phyloP scores from a whole-genome alignment of 768 basidiomycete genomes.

The Mrakia gelida region DNA sequence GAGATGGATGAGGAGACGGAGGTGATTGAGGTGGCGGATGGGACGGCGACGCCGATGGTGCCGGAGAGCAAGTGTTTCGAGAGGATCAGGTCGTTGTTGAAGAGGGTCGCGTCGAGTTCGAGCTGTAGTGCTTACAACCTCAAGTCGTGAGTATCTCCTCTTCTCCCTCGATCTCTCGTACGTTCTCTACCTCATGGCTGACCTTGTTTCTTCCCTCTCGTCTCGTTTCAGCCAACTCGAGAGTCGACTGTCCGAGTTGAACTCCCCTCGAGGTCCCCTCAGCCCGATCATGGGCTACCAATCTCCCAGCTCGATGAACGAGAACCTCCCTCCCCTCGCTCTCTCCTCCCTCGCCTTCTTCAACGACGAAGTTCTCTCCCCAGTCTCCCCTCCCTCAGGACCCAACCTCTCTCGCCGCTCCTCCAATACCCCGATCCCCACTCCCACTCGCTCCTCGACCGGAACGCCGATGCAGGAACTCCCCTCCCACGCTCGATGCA shows the following conservation, averaged over 20 bases:
- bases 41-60: background rate
- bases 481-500: constrained; percentile 27
- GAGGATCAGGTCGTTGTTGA: constrained; percentile 38
- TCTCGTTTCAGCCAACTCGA: background rate
- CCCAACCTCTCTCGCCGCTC: constrained; percentile 10
- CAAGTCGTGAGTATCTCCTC: background rate
- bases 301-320: background rate
- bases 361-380: background rate
- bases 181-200: background rate
- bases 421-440: constrained; percentile 5
- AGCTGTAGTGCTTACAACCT: background rate
- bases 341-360: background rate
- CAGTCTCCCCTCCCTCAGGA: constrained; percentile 19
- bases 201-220: background rate
- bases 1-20: constrained; percentile 40
- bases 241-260: background rate
- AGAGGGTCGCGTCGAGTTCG: constrained; percentile 36
- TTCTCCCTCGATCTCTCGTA: background rate
- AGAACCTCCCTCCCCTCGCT: constrained; percentile 14
- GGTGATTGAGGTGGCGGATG: background rate
- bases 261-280: background rate
- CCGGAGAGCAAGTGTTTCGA: constrained; percentile 37
- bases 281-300: background rate
- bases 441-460: constrained; percentile 3
- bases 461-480: constrained; percentile 9